Base-by-base conservation (phyloP, 768 basidiomycete genomes). In the Kwoniella mangroviensis region DNA sequence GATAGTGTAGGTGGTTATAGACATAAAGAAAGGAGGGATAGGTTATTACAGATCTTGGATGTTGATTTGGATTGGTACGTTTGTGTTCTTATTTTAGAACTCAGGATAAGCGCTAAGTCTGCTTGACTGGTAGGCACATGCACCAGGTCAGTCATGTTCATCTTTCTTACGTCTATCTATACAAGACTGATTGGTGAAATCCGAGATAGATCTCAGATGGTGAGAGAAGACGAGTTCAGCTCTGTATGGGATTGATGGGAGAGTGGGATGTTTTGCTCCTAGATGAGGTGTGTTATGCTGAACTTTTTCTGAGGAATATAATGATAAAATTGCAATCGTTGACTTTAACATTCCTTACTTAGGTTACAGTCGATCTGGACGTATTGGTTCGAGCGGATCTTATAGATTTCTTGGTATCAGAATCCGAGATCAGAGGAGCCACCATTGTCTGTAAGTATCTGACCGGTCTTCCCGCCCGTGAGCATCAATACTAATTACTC, bases 331-430 rank as follows among this genome's bases (percentile, higher is more conserved):
- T 4, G 34, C 34, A 7, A 34, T 7, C 24, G 7, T 21, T 11
- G 56, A 24, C 28, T 41, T 21, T 5, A 49, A 2, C n/a, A 40
- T 60, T 52, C 40, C 53, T 49, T 40, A 2, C 42, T 40, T 63
- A 94, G 92, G 93, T 96, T 65, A 98, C 96, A 1, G 96, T 98
- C 21, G 97, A 99, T 82, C 86, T 99, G 15, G 97, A 99, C 78
- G 95, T 98, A 17, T 88, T 98, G 51, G 97, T 99, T 54, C 90
- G 97, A 59, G 88, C 92, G 65, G 91, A 94, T 71, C 86, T 99
- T n/a, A 88, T 99, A 73, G 87, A 84, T 10, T 98, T 97, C 85
- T 88, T 99, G 60, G 90, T 90, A 73, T 83, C 87, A 15, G 97
- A 99, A 78, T 92, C 92, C 73, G 87, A 90, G 71, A 79, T 84